Base-by-base conservation (phyloP, 2,329 filamentous ascomycete species). In the Fusarium sororula region DNA sequence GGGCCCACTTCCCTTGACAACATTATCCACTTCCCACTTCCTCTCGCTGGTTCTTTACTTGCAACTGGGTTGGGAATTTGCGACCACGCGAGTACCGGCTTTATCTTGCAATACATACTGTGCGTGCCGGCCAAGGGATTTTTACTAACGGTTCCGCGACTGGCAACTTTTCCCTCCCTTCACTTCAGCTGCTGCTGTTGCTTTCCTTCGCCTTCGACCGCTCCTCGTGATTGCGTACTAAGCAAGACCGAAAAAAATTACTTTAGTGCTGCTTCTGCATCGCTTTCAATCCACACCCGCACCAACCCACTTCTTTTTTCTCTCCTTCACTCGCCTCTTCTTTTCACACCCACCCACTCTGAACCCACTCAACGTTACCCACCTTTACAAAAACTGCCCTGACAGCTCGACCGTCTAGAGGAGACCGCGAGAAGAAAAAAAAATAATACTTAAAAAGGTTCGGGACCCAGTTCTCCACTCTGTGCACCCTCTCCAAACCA, bases 391-490 rank as follows among this genome's bases (percentile, higher is more conserved):
- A 74, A 68, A 59, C 73, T 77, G 75, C 79, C 77, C 77, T 79
- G 76, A 75, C 77, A 73, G 76, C 76, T 74, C 73, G 55, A 69
- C 69, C 68, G 61, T 74, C 67, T 54, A 39, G 66, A 68, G 48
- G 47, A 70, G 66, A 70, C 66, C 41, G 60, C 42, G 66, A 65
- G 70, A 73, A 58, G 63, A 68, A 66, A 72, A 78, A 81, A 81
- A 82, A 82, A 59, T 70, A 59, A 70, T 70, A 70, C 67, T 70
- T 82, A 83, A 83, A 83, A 84, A 83, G 81, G 79, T 81, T 80
- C 80, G 77, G 82, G 83, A 82, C 80, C 82, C 83, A 81, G 79
- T 83, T 85, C 84, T 83, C 84, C 84, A 85, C 84, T 82, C 81
- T 80, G 71, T 72, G 78, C 83, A 83, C 81, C 82, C 83, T 85